Percentiles rank a stretch among this genome's conserved stretches.
Conservation (phyloP, 306 rosid species). For the Hylodesmum podocarpum region DNA sequence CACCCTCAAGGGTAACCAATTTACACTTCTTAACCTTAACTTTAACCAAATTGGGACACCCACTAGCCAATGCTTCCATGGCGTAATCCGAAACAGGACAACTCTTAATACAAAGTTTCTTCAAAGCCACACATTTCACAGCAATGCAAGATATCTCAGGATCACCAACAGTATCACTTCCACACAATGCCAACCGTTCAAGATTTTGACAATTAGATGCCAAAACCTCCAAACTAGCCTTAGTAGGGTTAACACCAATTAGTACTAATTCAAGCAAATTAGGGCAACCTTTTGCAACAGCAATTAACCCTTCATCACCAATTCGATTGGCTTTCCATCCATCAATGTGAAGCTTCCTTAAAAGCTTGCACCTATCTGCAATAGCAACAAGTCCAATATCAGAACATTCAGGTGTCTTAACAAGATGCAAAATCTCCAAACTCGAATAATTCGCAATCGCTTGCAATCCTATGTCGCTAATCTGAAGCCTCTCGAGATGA, state of each 20-base stretch:
- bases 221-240: conserved; percentile 70
- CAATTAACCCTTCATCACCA: conserved; percentile 83
- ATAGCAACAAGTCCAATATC: conserved; percentile 67
- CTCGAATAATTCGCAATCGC: conserved; percentile 70
- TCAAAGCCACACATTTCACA: conserved; percentile 78
- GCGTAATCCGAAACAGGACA: conserved; percentile 86
- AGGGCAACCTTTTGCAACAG: conserved; percentile 75
- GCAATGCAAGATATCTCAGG: conserved; percentile 88
- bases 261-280: conserved; percentile 88
- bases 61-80: conserved; percentile 77
- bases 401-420: conserved; percentile 91
- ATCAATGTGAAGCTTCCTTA: conserved; percentile 92
- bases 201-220: conserved; percentile 82
- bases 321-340: conserved; percentile 94
- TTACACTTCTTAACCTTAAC: conserved; percentile 96
- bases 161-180: conserved; percentile 93
- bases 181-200: conserved; percentile 91
- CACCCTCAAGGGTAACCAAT: conserved; percentile 78
- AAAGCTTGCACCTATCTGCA: conserved; percentile 75
- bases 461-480: conserved; percentile 68
- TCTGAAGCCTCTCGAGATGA: conserved; percentile 90
- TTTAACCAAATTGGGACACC: conserved; percentile 97
- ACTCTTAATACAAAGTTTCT: conserved; percentile 92
- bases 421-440: conserved; percentile 90
- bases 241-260: conserved; percentile 89